These are phyloP conservation scores for Fraxinus greggii DNA, from an alignment of 305 asterid genomes.

Conservation along the genomic window DNA sequence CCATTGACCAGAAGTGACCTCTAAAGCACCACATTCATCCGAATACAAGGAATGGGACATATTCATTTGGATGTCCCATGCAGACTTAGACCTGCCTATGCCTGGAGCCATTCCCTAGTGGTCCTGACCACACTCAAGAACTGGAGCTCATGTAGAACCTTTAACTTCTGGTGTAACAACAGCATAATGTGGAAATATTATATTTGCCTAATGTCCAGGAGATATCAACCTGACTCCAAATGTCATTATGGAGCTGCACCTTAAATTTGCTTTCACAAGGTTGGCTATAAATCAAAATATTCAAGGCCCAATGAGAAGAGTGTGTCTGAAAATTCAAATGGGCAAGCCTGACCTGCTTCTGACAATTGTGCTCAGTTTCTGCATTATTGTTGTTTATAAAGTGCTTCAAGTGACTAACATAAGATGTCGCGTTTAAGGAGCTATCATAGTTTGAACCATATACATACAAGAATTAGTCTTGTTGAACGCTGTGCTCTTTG, in stretches of 20 bases:
- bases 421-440: background rate
- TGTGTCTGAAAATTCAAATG: background rate
- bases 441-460: background rate
- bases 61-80: background rate
- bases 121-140: background rate
- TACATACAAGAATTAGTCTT: background rate
- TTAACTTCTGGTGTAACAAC: background rate
- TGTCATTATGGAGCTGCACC: background rate
- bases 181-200: background rate
- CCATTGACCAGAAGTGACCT: background rate
- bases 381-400: background rate
- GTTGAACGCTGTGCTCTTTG: background rate
- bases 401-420: background rate
- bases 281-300: background rate
- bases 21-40: background rate
- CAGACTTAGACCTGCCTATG: background rate
- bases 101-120: background rate
- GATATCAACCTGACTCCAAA: background rate
- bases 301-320: background rate
- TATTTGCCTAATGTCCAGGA: background rate
- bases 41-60: background rate
- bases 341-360: background rate
- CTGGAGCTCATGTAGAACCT: background rate
- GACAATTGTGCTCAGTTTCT: background rate
- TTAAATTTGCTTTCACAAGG: background rate